A percentile compares a stretch with the other conserved stretches of the same genome.
Evolutionary conservation across 164 flowering plant species (phyloP).

Genomic region (Dillenia turbinata): DNA sequence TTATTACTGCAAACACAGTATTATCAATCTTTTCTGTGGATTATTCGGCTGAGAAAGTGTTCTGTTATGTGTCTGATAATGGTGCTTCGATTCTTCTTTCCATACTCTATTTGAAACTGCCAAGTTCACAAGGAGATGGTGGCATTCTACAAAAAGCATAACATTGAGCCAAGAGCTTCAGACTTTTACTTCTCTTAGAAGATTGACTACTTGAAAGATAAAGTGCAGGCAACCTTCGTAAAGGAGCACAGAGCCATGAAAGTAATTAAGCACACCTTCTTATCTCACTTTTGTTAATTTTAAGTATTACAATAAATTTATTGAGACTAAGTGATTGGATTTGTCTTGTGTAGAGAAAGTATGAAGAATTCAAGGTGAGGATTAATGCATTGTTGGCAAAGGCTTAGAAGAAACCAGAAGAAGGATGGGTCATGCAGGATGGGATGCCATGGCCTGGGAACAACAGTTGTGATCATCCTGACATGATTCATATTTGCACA

Average conservation of each 20-base stretch:
- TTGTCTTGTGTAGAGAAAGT: constrained; percentile 51
- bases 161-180: constrained; percentile 55
- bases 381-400: constrained; percentile 74
- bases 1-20: constrained; percentile 62
- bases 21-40: constrained; percentile 56
- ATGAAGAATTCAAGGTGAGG: constrained; percentile 84
- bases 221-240: constrained; percentile 56
- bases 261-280: constrained; percentile 26
- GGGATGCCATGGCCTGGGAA: constrained; percentile 94
- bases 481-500: constrained; percentile 66
- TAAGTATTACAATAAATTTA: background rate
- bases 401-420: constrained; percentile 79
- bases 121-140: constrained; percentile 69
- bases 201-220: constrained; percentile 62
- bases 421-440: constrained; percentile 92
- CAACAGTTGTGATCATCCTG: constrained; percentile 81
- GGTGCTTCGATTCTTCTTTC: constrained; percentile 67
- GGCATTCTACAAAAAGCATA: constrained; percentile 71
- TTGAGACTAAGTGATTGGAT: background rate
- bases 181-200: constrained; percentile 58
- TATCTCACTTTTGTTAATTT: background rate
- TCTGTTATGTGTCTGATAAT: constrained; percentile 64
- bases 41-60: constrained; percentile 55
- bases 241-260: constrained; percentile 69
- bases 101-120: constrained; percentile 50